phyloP scores from a whole-genome alignment of 2,329 filamentous ascomycete genomes.

The Hypomyces rosellus region DNA sequence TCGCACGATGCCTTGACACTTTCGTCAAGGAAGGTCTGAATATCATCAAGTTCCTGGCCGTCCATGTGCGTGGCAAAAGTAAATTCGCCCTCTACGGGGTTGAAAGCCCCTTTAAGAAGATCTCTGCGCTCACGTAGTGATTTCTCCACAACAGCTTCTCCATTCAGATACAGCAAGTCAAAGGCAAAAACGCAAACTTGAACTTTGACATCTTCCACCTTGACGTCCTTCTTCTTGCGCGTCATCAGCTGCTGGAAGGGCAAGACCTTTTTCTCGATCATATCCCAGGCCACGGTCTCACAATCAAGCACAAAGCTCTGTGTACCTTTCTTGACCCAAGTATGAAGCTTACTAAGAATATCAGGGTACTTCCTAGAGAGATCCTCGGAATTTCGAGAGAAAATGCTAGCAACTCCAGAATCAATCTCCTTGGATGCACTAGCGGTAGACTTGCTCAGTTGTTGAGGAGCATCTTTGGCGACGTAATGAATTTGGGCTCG shows the following conservation, averaged over 20 bases:
- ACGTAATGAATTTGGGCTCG: slow-evolving; percentile 98
- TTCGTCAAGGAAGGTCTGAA: slow-evolving; percentile 86
- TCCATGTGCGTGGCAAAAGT: slow-evolving; percentile 82
- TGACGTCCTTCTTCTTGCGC: slow-evolving; percentile 94
- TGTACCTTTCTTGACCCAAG: slow-evolving; percentile 84
- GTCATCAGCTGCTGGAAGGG: slow-evolving; percentile 99
- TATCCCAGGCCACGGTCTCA: slow-evolving; percentile 95
- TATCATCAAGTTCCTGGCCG: slow-evolving; percentile 84
- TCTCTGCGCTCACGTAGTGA: slow-evolving; percentile 76
- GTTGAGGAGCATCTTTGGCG: slow-evolving; percentile 66
- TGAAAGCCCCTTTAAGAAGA: slow-evolving; percentile 66
- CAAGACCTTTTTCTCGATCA: slow-evolving; percentile 88
- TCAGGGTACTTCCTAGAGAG: slow-evolving; percentile 97
- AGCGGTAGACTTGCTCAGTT: slow-evolving; percentile 57
- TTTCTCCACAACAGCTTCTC: slow-evolving; percentile 82
- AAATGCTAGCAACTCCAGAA: slow-evolving; percentile 81
- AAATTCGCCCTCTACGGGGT: slow-evolving; percentile 81
- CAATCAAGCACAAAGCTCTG: slow-evolving; percentile 98
- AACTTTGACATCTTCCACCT: slow-evolving; percentile 89
- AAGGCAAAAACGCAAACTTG: slow-evolving; percentile 98
- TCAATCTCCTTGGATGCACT: slow-evolving; percentile 59
- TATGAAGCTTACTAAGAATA: slow-evolving; percentile 78
- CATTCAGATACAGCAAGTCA: slow-evolving; percentile 89
- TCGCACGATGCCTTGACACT: slow-evolving; percentile 95
- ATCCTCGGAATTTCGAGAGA: slow-evolving; percentile 96